Base-by-base conservation (phyloP, 164 flowering plant species). In the Hamamelis virginiana region DNA sequence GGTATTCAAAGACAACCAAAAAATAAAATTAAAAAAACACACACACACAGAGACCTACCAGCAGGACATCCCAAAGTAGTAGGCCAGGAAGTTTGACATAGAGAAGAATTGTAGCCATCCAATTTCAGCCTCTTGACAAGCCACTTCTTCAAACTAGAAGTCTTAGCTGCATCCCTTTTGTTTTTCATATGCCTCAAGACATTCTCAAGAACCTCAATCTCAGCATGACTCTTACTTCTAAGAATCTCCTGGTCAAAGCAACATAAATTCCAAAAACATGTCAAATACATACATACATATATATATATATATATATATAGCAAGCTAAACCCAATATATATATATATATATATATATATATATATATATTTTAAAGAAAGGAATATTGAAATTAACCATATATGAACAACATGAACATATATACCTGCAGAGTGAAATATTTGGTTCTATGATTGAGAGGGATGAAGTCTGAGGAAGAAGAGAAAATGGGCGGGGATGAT, bases 21-120 rank as follows among this genome's bases (percentile, higher is more conserved):
- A 6, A 28, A 61, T 5, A 48, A 44, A 19, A 18, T 19, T 27
- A 59, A 16, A 27, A 0, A 16, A 13, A 64, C 3, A 62, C 12
- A 18, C 14, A 59, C 19, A 41, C 5, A 21, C 33, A 68, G 33
- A 62, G 59, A 66, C 60, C 64, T 61, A 84, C 85, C 83, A 72
- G 78, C 82, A 61, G 77, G 76, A 65, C 82, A 81, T 43, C 72
- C 66, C n/a, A 47, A 52, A 59, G 78, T 69, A 51, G 84, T 65
- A 57, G 46, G 72, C 85, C 88, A 84, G 69, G 88, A 78, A 23
- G 82, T 77, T 8, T 70, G 77, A 73, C 85, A 82, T 4, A 83
- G 69, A 69, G 80, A 80, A 66, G 88, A 84, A 67, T 70, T 48
- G 69, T 61, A 79, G 15, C 87, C 87, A 64, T 82, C 81, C 66